Conservation (phyloP, 768 basidiomycete genomes). For the Phlegmacium glaucopus region DNA sequence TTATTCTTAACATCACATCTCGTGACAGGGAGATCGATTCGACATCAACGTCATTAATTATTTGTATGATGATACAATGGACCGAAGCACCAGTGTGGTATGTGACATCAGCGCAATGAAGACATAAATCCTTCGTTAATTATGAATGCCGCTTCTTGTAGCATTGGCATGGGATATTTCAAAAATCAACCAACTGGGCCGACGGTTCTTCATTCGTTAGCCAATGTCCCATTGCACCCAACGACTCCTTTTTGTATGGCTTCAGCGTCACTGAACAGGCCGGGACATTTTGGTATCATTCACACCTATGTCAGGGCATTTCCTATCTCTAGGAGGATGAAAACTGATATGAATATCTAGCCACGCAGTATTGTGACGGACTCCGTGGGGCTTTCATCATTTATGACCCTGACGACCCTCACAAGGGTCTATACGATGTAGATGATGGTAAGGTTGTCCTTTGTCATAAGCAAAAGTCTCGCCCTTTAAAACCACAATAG, state of each 20-base stretch:
- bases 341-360: neutral
- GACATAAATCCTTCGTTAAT: neutral
- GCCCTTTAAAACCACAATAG: conserved; percentile 6
- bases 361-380: conserved; percentile 42
- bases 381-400: conserved; percentile 40
- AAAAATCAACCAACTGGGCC: conserved; percentile 36
- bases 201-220: conserved; percentile 41
- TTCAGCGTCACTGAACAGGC: conserved; percentile 25
- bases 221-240: conserved; percentile 45
- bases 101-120: conserved; percentile 1
- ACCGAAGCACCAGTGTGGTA: conserved; percentile 28
- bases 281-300: conserved; percentile 25
- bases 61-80: conserved; percentile 36
- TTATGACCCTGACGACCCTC: conserved; percentile 29
- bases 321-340: conserved; percentile 12
- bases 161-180: conserved; percentile 53
- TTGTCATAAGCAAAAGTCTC: neutral
- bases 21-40: conserved; percentile 15
- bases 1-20: neutral
- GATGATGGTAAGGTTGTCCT: neutral
- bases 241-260: conserved; percentile 39
- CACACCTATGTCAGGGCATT: conserved; percentile 13
- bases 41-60: conserved; percentile 42
- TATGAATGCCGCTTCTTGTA: conserved; percentile 3
- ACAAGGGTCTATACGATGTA: conserved; percentile 13